phyloP scores from a whole-genome alignment of 1,284 basidiomycete genomes.

The Ustilago tritici region DNA sequence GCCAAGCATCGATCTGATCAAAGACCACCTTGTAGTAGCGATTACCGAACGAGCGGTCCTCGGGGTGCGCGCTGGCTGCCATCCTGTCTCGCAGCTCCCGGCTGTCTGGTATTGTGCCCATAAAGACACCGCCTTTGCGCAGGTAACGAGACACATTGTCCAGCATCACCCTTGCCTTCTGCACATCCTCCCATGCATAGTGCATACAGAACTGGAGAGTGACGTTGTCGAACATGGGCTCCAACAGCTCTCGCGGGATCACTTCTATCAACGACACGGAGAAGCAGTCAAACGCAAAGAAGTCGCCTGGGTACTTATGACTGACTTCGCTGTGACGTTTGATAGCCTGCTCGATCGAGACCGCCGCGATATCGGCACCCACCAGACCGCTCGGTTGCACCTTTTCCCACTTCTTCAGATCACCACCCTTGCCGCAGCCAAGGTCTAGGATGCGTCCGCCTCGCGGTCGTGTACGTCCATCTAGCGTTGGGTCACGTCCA shows the following conservation, averaged over 20 bases:
- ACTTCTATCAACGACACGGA: conserved; percentile 77
- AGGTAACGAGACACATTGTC: conserved; percentile 87
- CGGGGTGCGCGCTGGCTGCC: conserved; percentile 77
- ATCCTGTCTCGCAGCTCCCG: conserved; percentile 78
- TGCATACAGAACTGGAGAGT: conserved; percentile 99
- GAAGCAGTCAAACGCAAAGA: conserved; percentile 91
- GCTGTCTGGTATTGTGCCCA: conserved; percentile 89
- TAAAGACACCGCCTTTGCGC: conserved; percentile 84
- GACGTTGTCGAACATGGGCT: conserved; percentile 85
- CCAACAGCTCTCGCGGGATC: conserved; percentile 76
- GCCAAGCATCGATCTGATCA: conserved; percentile 73
- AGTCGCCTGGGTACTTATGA: conserved; percentile 78
- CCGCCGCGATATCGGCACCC: conserved; percentile 87
- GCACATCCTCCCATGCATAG: conserved; percentile 91
- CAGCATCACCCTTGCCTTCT: conserved; percentile 91
- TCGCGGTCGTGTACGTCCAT: conserved; percentile 31
- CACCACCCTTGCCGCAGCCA: conserved; percentile 98
- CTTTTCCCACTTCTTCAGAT: conserved; percentile 94
- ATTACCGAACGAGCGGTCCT: conserved; percentile 82
- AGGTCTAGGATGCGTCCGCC: conserved; percentile 88
- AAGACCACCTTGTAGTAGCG: conserved; percentile 89
- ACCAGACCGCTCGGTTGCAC: conserved; percentile 84
- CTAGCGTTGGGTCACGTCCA: conserved; percentile 26
- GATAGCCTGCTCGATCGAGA: conserved; percentile 90
- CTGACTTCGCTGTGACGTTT: conserved; percentile 76